Evolutionary conservation across 257 asterid genomes (phyloP).

Genomic region (Penstemon newberryi): DNA sequence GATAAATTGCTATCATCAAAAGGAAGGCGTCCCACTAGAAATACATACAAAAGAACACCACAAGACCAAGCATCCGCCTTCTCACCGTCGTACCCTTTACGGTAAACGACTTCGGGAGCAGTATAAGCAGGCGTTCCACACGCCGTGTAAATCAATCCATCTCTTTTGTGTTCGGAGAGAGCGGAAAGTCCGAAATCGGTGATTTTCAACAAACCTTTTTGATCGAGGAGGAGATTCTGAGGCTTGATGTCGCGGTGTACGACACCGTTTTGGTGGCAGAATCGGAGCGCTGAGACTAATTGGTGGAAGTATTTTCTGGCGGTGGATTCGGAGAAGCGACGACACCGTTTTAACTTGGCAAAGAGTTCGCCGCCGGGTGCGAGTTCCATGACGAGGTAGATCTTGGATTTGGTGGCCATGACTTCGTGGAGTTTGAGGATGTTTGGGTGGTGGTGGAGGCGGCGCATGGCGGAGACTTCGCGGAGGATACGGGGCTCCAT

Average conservation of each 20-base stretch:
- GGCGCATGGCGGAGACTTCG: conserved; percentile 89
- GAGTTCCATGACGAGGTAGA: conserved; percentile 87
- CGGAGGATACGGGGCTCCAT: conserved; percentile 72
- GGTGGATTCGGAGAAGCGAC: conserved; percentile 60
- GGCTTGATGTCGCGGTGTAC: conserved; percentile 95
- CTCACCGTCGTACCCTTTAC: conserved; percentile 74
- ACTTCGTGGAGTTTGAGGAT: conserved; percentile 82
- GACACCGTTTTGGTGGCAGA: conserved; percentile 78
- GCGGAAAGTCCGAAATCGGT: conserved; percentile 94
- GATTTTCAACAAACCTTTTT: conserved; percentile 53
- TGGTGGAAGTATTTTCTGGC: conserved; percentile 66
- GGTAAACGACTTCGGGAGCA: conserved; percentile 80
- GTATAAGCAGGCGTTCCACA: conserved; percentile 95
- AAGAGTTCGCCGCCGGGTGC: conserved; percentile 86
- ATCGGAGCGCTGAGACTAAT: conserved; percentile 66
- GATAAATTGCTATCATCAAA: conserved; percentile 71
- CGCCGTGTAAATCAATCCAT: conserved; percentile 68
- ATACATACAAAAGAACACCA: conserved; percentile 65
- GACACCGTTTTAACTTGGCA: conserved; percentile 51
- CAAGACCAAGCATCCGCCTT: conserved; percentile 98
- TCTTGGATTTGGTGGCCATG: conserved; percentile 73
- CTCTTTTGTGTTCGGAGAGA: conserved; percentile 59
- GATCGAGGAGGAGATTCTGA: conserved; percentile 76
- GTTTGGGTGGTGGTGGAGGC: conserved; percentile 73
- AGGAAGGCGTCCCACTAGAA: conserved; percentile 65